phyloP scores from a whole-genome alignment of 768 basidiomycete species.

The Solioccasus polychromus region DNA sequence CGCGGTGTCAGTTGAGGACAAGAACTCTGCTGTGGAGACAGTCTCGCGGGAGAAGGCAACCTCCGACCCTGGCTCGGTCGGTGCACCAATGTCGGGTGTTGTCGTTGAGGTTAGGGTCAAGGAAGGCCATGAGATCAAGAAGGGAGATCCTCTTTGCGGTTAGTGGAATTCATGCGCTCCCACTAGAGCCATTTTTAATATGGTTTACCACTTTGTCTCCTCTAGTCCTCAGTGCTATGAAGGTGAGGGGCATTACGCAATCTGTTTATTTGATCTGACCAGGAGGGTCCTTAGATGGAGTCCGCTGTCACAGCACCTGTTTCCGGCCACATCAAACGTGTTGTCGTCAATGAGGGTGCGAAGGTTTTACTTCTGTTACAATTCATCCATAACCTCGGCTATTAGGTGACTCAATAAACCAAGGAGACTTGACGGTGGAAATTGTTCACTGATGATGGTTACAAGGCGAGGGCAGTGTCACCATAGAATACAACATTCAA shows the following conservation, averaged over 20 bases:
- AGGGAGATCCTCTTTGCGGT: constrained; percentile 94
- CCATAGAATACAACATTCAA: constrained; percentile 14
- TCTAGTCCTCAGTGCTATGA: constrained; percentile 93
- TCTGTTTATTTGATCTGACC: constrained; percentile 13
- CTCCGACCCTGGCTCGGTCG: constrained; percentile 92
- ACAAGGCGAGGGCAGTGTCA: constrained; percentile 8
- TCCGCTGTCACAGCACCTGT: constrained; percentile 95
- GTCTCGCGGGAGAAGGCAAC: constrained; percentile 94
- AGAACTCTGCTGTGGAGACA: constrained; percentile 94
- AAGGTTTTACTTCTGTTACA: not conserved
- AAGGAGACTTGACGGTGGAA: constrained; percentile 89
- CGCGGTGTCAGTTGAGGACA: constrained; percentile 93
- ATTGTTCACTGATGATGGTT: constrained; percentile 61
- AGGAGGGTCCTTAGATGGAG: constrained; percentile 73
- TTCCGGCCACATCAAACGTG: constrained; percentile 93
- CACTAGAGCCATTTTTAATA: constrained; percentile 23
- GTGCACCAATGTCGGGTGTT: constrained; percentile 96
- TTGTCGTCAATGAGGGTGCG: constrained; percentile 83
- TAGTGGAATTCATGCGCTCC: constrained; percentile 34
- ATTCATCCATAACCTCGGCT: constrained; percentile 6
- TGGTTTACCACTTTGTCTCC: constrained; percentile 7
- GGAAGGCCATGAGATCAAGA: constrained; percentile 97
- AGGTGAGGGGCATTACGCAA: constrained; percentile 47
- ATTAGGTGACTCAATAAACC: constrained; percentile 88
- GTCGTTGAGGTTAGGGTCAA: constrained; percentile 98